phyloP scores from a whole-genome alignment of 139 green algal species.

The Chlorokybus atmophyticus region DNA sequence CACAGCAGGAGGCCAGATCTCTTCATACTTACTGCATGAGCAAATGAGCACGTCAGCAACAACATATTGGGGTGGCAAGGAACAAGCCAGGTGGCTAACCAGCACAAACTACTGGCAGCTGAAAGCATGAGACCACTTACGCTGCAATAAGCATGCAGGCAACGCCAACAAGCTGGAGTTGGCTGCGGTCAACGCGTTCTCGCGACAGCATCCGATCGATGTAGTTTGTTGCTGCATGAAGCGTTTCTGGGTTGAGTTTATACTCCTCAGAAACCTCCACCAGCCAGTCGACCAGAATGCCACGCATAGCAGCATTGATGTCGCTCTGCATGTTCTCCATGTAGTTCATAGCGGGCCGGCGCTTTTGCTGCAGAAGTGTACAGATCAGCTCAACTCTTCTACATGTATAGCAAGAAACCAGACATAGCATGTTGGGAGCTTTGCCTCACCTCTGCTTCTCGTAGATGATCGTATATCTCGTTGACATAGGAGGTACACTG shows the following conservation, averaged over 20 bases:
- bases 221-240: slow-evolving; percentile 69
- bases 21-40: slow-evolving; percentile 70
- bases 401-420: not conserved
- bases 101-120: not conserved
- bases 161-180: slow-evolving; percentile 69
- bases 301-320: slow-evolving; percentile 75
- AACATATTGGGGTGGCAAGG: not conserved
- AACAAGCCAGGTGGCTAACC: not conserved
- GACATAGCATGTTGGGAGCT: too few relatives aligned
- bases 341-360: slow-evolving; percentile 1
- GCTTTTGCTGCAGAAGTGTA: slow-evolving; percentile 9
- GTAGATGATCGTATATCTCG: slow-evolving; percentile 59
- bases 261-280: slow-evolving; percentile 82
- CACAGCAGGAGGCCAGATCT: slow-evolving; percentile 83
- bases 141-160: slow-evolving; percentile 75
- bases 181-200: slow-evolving; percentile 21
- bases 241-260: slow-evolving; percentile 69
- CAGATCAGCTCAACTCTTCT: slow-evolving; percentile 47
- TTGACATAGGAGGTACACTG: too few relatives aligned
- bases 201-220: slow-evolving; percentile 74
- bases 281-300: slow-evolving; percentile 90
- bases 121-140: not conserved
- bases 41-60: not conserved
- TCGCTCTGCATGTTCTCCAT: slow-evolving; percentile 34
- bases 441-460: slow-evolving; percentile 46